Conservation (phyloP, 345 rosid species). For the Clausena lansium region DNA sequence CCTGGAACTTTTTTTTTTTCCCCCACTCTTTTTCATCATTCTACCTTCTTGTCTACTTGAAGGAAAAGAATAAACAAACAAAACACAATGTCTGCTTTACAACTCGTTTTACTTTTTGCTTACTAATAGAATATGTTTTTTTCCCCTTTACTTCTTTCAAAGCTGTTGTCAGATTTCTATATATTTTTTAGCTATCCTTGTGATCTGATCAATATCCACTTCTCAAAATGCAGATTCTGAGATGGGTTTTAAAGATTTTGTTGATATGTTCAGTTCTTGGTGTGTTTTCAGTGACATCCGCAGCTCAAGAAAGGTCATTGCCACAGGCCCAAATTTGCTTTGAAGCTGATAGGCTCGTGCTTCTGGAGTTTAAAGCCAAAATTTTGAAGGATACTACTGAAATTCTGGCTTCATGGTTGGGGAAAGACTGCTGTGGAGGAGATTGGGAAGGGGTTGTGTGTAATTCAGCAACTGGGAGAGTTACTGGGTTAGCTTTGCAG, state of each 20-base stretch:
- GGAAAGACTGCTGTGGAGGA: slow-evolving; percentile 72
- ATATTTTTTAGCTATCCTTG: slow-evolving; percentile 6
- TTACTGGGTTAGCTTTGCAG: slow-evolving; percentile 52
- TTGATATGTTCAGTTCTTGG: slow-evolving; percentile 31
- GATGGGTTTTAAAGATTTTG: slow-evolving; percentile 53
- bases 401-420: slow-evolving; percentile 66
- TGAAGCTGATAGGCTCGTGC: slow-evolving; percentile 65
- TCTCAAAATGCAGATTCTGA: slow-evolving; percentile 64
- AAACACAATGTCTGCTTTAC: slow-evolving; percentile 28
- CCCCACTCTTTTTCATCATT: slow-evolving; percentile 48
- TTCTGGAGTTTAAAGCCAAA: slow-evolving; percentile 71
- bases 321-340: slow-evolving; percentile 40
- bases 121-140: slow-evolving; percentile 12
- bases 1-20: slow-evolving; percentile 18
- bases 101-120: slow-evolving; percentile 29
- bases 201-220: slow-evolving; percentile 43
- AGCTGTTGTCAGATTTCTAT: slow-evolving; percentile 35
- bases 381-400: slow-evolving; percentile 69
- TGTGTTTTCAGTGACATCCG: slow-evolving; percentile 23
- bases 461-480: slow-evolving; percentile 63
- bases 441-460: slow-evolving; percentile 95
- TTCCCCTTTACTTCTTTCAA: slow-evolving; percentile 25
- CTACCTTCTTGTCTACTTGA: slow-evolving; percentile 73
- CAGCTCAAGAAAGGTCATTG: slow-evolving; percentile 20
- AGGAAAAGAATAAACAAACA: slow-evolving; percentile 28